Evolutionary conservation across 345 rosid species (phyloP), one percentile per base, ranked within the genome.

Genomic region (Alliaria petiolata): DNA sequence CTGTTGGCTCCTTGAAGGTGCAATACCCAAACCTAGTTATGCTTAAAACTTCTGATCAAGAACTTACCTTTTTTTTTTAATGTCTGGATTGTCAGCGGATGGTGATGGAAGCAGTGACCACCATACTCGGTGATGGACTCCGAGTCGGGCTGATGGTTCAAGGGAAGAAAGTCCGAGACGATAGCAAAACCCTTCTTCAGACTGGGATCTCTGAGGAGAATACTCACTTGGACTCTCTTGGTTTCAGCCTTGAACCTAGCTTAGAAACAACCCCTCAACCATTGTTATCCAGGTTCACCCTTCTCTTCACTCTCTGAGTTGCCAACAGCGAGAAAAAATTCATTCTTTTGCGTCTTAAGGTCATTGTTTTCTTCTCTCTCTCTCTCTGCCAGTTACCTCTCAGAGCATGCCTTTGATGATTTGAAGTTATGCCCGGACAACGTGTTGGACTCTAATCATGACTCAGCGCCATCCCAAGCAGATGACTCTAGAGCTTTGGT

Each of bases 1-100:
- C 97, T 64, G 72, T 91, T 79, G 98, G 95, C 52, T 91, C 92
- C 16, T 80, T 93, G 83, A 93, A 89, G 98, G 97, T 91, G 50
- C 57, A 59, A 50, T 70, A 51, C 8, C 34, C 31, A 39, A 20
- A 31, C 20, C 74, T 74, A 22, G 5, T 38, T 49, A 20, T 33
- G 25, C 47, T 17, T 3, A 72, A 62, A 1, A 43, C n/a, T 20
- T 31, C 30, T 19, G 49, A 35, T 59, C 28, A 2, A 72, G 43
- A 33, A 14, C 69, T 75, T 16, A 60, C n/a, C 36, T 10, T 71
- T 15, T 44, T 71, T 26, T 44, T 17, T 60, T 22, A 22, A 39
- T 26, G 49, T 55, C 7, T 49, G 22, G 61, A 61, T 55, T 50
- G 11, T 36, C 74, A 93, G 98, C 88, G 92, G 76, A 82, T 86